These are phyloP conservation scores for Phoenix dactylifera DNA, from an alignment of 176 grass and related monocot species.

Conservation along the genomic window DNA sequence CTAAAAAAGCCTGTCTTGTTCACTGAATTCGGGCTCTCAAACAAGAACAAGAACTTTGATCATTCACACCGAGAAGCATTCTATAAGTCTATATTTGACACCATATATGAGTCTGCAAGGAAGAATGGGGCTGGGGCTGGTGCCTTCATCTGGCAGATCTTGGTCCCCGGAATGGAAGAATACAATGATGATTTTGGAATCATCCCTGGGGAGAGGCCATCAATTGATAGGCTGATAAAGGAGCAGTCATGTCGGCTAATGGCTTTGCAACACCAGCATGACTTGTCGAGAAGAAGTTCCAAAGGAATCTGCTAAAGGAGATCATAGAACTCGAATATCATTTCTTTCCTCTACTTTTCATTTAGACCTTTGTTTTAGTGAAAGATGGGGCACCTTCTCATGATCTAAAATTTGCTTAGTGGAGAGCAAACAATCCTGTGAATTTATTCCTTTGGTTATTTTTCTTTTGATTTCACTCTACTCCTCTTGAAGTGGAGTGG, in stretches of 20 bases:
- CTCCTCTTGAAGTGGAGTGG: too few species aligned
- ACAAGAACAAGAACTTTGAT: slow-evolving; percentile 39
- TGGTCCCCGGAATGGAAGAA: slow-evolving; percentile 61
- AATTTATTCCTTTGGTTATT: too few species aligned
- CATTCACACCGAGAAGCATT: slow-evolving; percentile 53
- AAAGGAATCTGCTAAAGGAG: slow-evolving; percentile 22
- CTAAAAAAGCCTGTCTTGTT: slow-evolving; percentile 76
- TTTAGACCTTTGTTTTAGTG: too few species aligned
- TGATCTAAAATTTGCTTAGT: too few species aligned
- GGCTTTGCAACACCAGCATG: slow-evolving; percentile 22
- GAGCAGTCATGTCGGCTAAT: slow-evolving; percentile 72
- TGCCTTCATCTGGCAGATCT: slow-evolving; percentile 78
- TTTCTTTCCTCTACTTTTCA: too few species aligned
- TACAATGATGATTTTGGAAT: slow-evolving; percentile 63
- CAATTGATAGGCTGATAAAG: slow-evolving; percentile 57
- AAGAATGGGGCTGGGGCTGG: slow-evolving; percentile 47
- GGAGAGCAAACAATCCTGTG: too few species aligned
- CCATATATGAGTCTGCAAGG: slow-evolving; percentile 45
- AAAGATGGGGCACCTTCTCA: too few species aligned
- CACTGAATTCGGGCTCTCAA: slow-evolving; percentile 86
- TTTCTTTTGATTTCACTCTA: too few species aligned
- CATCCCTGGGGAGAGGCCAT: slow-evolving; percentile 57
- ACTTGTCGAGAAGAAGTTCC: slow-evolving; percentile 25
- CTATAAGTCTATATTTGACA: slow-evolving; percentile 65
- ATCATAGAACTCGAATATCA: too few species aligned